Percentiles rank a stretch among this genome's conserved stretches.
Evolutionary conservation across 257 asterid genomes (phyloP).

Genomic region (Agastache rugosa): DNA sequence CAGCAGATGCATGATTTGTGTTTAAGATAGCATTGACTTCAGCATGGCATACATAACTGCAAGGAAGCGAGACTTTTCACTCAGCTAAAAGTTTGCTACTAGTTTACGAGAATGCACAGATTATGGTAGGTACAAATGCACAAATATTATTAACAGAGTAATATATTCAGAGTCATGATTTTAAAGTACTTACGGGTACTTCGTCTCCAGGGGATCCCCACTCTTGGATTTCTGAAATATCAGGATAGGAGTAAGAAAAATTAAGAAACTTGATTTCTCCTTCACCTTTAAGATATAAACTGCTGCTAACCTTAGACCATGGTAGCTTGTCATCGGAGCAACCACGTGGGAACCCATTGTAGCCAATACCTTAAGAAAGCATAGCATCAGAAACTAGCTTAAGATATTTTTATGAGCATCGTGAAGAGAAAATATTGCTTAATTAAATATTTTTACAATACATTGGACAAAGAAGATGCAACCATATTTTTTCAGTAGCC

Average conservation of each 20-base stretch:
- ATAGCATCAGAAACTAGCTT: conserved; percentile 23
- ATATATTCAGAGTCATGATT: conserved; percentile 9
- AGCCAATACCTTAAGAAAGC: conserved; percentile 76
- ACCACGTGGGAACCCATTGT: conserved; percentile 97
- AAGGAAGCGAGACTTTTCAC: conserved; percentile 22
- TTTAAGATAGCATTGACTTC: conserved; percentile 95
- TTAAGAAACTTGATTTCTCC: not conserved
- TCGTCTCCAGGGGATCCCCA: conserved; percentile 85
- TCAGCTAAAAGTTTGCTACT: conserved; percentile 14
- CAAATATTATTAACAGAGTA: not conserved
- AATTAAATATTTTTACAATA: not conserved
- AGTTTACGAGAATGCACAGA: conserved; percentile 16
- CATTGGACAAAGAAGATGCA: not conserved
- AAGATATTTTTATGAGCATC: conserved; percentile 3
- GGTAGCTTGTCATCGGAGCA: conserved; percentile 95
- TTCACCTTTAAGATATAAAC: conserved; percentile 5
- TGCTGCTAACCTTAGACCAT: conserved; percentile 80
- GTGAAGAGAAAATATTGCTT: conserved; percentile 12
- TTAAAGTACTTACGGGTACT: conserved; percentile 79
- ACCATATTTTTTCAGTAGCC: not conserved
- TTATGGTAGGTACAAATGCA: not conserved
- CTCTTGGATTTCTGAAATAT: conserved; percentile 80
- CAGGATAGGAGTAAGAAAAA: conserved; percentile 35
- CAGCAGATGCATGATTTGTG: conserved; percentile 95
- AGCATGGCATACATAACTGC: conserved; percentile 94